Percentiles rank a stretch among this genome's conserved stretches.
These are phyloP conservation scores for Ophiosphaerella korrae DNA, from an alignment of 2,329 filamentous ascomycete species.

Conservation along the genomic window DNA sequence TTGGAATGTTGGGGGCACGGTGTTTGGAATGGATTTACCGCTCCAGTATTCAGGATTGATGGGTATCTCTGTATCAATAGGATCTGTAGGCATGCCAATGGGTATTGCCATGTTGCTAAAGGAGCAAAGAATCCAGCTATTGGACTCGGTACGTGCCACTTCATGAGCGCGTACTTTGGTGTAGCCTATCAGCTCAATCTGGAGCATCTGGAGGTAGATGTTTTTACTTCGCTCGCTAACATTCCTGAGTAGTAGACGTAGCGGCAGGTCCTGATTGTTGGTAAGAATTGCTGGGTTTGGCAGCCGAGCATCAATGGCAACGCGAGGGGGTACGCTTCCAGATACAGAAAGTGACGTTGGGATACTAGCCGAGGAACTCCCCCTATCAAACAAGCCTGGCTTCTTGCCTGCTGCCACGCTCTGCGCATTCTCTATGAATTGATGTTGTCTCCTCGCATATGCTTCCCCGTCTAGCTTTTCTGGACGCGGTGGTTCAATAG, in stretches of 20 bases:
- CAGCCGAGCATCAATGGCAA: slow-evolving; percentile 81
- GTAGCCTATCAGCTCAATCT: slow-evolving; percentile 79
- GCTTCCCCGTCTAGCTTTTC: slow-evolving; percentile 73
- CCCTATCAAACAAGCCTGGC: slow-evolving; percentile 64
- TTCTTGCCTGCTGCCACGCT: slow-evolving; percentile 55
- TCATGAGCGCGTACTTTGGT: slow-evolving; percentile 82
- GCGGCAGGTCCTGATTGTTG: slow-evolving; percentile 82
- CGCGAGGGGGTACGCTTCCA: slow-evolving; percentile 51
- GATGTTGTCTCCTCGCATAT: slow-evolving; percentile 76
- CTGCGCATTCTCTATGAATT: slow-evolving; percentile 54
- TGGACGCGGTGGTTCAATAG: slow-evolving; percentile 85
- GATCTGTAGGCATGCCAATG: slow-evolving; percentile 63
- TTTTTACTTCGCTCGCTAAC: slow-evolving; percentile 70
- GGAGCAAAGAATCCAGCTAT: slow-evolving; percentile 76
- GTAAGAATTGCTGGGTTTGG: slow-evolving; percentile 88
- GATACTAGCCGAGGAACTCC: slow-evolving; percentile 27
- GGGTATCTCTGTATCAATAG: slow-evolving; percentile 69
- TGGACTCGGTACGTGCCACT: slow-evolving; percentile 70
- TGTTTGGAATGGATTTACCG: slow-evolving; percentile 74
- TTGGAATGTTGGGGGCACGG: slow-evolving; percentile 82
- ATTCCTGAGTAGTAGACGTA: slow-evolving; percentile 80
- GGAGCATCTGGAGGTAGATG: slow-evolving; percentile 76
- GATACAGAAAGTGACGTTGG: slow-evolving; percentile 25
- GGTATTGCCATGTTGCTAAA: slow-evolving; percentile 73
- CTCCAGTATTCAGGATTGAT: slow-evolving; percentile 77